Conservation (phyloP, 495 filamentous ascomycete genomes). For the Neurospora tetrasperma region DNA sequence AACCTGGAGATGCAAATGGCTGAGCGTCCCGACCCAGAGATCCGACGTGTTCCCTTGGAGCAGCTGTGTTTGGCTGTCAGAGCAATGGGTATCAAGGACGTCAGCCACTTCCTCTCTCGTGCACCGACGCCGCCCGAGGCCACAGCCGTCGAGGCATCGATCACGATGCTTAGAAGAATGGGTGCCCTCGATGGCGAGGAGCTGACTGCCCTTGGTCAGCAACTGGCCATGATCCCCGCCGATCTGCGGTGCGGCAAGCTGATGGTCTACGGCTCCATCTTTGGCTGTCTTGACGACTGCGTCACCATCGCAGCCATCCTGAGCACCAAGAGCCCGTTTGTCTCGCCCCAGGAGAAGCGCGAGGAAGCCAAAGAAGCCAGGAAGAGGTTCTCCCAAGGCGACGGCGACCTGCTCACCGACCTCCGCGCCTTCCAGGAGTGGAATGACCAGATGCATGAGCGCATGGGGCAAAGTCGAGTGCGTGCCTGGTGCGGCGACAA, state of each 20-base stretch:
- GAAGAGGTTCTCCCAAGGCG: conserved; percentile 57
- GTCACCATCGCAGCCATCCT: conserved; percentile 87
- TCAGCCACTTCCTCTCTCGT: conserved; percentile 68
- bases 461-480: conserved; percentile 50
- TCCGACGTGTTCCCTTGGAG: conserved; percentile 83
- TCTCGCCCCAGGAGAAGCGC: conserved; percentile 68
- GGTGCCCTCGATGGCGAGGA: conserved; percentile 78
- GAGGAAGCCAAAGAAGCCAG: conserved; percentile 73
- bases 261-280: conserved; percentile 90
- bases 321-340: conserved; percentile 73
- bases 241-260: conserved; percentile 89
- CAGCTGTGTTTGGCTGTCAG: conserved; percentile 90
- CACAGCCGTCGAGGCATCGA: conserved; percentile 73
- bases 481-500: conserved; percentile 78
- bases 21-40: conserved; percentile 85
- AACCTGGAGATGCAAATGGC: conserved; percentile 79
- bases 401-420: conserved; percentile 85
- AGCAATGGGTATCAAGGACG: conserved; percentile 82
- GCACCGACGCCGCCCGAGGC: conserved; percentile 82
- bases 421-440: conserved; percentile 75
- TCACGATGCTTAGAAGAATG: conserved; percentile 68
- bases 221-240: conserved; percentile 88
- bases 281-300: conserved; percentile 79
- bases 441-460: conserved; percentile 46
- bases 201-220: conserved; percentile 80